Evolutionary conservation across 306 rosid genomes (phyloP).

Genomic region (Sicyos baderoa): DNA sequence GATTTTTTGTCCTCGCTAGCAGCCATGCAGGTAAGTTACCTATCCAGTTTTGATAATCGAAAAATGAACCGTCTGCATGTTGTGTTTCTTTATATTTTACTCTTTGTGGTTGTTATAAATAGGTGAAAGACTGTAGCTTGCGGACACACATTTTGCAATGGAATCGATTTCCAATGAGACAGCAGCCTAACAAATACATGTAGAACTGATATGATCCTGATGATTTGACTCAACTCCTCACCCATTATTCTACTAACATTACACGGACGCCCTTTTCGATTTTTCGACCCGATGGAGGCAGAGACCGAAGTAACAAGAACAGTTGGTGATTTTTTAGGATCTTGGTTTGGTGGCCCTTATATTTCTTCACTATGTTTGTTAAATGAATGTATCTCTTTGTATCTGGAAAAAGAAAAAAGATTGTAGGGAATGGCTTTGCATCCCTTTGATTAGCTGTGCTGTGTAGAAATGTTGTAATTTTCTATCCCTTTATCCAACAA

Average conservation of each 20-base stretch:
- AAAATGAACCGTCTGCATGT: not conserved
- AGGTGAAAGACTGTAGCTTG: conserved; percentile 27
- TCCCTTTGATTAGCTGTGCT: conserved; percentile 65
- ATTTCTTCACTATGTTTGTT: conserved; percentile 31
- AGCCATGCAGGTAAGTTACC: conserved; percentile 20
- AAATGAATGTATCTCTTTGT: conserved; percentile 42
- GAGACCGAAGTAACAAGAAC: conserved; percentile 54
- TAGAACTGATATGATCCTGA: conserved; percentile 24
- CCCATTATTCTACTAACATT: conserved; percentile 28
- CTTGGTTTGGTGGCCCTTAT: conserved; percentile 43
- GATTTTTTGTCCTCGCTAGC: conserved; percentile 23
- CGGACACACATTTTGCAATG: conserved; percentile 24
- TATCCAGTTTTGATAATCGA: not conserved
- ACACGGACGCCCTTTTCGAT: conserved; percentile 45
- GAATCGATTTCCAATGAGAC: conserved; percentile 55
- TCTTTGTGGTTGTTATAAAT: conserved; percentile 19
- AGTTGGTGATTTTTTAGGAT: conserved; percentile 47
- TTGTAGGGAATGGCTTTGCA: conserved; percentile 30
- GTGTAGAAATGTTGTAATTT: conserved; percentile 47
- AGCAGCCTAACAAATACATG: conserved; percentile 24
- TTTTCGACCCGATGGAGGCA: conserved; percentile 47
- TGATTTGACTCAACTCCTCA: conserved; percentile 22
- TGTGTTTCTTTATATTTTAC: not conserved
- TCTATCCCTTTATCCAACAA: conserved; percentile 35
- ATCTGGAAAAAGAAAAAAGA: conserved; percentile 34